Conservation (phyloP, 2,329 filamentous ascomycete genomes). For the Epichloe sylvatica region DNA sequence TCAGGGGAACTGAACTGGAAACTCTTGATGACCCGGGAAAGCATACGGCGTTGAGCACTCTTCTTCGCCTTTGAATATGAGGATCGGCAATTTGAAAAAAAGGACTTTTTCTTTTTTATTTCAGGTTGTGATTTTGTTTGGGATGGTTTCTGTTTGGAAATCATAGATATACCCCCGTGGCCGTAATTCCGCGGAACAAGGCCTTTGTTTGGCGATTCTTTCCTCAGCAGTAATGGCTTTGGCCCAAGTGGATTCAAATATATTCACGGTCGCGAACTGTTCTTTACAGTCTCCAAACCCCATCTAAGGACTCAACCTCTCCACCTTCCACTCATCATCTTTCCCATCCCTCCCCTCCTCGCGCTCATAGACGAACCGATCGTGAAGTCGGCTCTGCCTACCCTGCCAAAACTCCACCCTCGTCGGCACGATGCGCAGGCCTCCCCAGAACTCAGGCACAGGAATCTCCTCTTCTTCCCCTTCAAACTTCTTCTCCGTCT, state of each 20-base stretch:
- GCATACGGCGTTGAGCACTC: background rate
- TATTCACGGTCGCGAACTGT: too few species aligned
- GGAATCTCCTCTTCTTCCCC: conserved; percentile 71
- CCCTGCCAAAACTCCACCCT: conserved; percentile 95
- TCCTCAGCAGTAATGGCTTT: too few species aligned
- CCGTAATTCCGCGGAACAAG: too few species aligned
- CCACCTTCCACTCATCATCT: conserved; percentile 45
- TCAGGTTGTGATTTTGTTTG: too few species aligned
- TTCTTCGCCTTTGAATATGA: background rate
- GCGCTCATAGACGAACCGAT: conserved; percentile 76
- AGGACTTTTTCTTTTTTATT: background rate
- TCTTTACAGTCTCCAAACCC: background rate
- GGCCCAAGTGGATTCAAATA: too few species aligned
- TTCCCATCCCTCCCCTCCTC: conserved; percentile 24
- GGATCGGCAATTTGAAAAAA: background rate
- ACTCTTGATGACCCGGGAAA: background rate
- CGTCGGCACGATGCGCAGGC: conserved; percentile 70
- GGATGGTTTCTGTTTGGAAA: background rate
- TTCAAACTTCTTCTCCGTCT: conserved; percentile 62
- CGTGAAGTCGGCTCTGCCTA: conserved; percentile 75
- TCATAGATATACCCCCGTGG: background rate
- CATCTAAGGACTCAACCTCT: conserved; percentile 56
- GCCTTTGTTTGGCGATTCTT: background rate
- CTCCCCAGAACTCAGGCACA: conserved; percentile 90
- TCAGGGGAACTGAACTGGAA: background rate